Evolutionary conservation across 1,139 yeast genomes (phyloP).

Genomic region (Pichia sp.): DNA sequence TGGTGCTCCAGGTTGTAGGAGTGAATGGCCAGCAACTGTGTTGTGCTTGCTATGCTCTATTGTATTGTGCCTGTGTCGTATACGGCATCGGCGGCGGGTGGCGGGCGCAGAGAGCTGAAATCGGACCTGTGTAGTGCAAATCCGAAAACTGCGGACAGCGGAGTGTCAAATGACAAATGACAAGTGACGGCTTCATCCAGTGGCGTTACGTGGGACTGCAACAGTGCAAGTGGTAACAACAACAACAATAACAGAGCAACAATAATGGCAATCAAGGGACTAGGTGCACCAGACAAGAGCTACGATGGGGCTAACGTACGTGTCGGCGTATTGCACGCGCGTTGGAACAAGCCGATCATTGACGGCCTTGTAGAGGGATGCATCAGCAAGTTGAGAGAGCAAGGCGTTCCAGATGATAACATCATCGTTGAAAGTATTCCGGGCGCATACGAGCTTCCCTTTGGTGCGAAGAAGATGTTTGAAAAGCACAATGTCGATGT

Average conservation of each 20-base stretch:
- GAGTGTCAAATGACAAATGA: no score
- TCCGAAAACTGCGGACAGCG: no score
- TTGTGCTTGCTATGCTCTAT: no score
- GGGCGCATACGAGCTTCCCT: conserved; percentile 91
- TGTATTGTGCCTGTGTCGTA: no score
- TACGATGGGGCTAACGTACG: conserved; percentile 67
- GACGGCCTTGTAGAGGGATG: conserved; percentile 80
- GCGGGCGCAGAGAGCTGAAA: no score
- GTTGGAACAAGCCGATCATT: conserved; percentile 83
- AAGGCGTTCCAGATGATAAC: conserved; percentile 71
- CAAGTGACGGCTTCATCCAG: no score
- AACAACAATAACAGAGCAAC: no score
- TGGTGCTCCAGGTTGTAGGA: no score
- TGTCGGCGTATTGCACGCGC: conserved; percentile 86
- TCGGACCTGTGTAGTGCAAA: no score
- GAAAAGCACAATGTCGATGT: conserved; percentile 63
- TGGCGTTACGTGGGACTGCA: neutral
- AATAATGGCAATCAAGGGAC: conserved; percentile 69
- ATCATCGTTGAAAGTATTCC: conserved; percentile 83
- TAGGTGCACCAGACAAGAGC: conserved; percentile 63
- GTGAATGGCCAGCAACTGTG: no score
- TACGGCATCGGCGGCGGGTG: no score
- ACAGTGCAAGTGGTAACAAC: no score
- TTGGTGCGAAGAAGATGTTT: conserved; percentile 54
- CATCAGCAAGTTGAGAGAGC: conserved; percentile 43